These are phyloP conservation scores for Leccinum rimulosum DNA, from an alignment of 768 basidiomycete species.

Conservation along the genomic window DNA sequence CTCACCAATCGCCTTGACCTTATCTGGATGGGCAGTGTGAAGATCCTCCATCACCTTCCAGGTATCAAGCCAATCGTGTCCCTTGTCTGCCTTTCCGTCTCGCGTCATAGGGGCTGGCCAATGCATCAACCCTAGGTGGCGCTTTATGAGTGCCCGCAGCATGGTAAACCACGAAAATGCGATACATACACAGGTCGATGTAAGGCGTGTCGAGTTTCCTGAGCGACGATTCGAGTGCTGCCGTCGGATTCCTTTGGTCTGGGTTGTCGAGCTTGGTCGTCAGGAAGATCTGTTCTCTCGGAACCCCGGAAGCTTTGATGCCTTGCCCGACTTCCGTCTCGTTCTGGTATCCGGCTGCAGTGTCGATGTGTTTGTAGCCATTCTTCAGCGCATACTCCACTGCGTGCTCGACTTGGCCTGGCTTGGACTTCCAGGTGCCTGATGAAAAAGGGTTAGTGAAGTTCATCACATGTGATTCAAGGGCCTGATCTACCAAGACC, in stretches of 20 bases:
- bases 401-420: slow-evolving; percentile 70
- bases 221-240: slow-evolving; percentile 69
- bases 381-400: slow-evolving; percentile 70
- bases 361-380: slow-evolving; percentile 76
- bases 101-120: slow-evolving; percentile 76
- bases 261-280: slow-evolving; percentile 71
- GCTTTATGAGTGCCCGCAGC: not conserved
- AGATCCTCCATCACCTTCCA: slow-evolving; percentile 78
- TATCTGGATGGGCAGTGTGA: slow-evolving; percentile 60
- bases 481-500: slow-evolving; percentile 50
- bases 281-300: slow-evolving; percentile 73
- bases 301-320: slow-evolving; percentile 68
- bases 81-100: slow-evolving; percentile 52
- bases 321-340: slow-evolving; percentile 82
- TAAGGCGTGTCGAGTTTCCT: slow-evolving; percentile 68
- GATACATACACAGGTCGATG: slow-evolving; percentile 67
- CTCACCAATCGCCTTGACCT: slow-evolving; percentile 74
- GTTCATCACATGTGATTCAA: not conserved
- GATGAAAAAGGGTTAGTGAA: not conserved
- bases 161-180: not conserved
- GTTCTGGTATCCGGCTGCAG: slow-evolving; percentile 68
- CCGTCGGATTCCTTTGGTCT: slow-evolving; percentile 56
- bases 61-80: slow-evolving; percentile 66
- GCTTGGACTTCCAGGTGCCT: slow-evolving; percentile 80
- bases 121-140: slow-evolving; percentile 65